Evolutionary conservation across 306 rosid genomes (phyloP), one percentile per base, ranked within the genome.

Genomic region (Vigna angularis): DNA sequence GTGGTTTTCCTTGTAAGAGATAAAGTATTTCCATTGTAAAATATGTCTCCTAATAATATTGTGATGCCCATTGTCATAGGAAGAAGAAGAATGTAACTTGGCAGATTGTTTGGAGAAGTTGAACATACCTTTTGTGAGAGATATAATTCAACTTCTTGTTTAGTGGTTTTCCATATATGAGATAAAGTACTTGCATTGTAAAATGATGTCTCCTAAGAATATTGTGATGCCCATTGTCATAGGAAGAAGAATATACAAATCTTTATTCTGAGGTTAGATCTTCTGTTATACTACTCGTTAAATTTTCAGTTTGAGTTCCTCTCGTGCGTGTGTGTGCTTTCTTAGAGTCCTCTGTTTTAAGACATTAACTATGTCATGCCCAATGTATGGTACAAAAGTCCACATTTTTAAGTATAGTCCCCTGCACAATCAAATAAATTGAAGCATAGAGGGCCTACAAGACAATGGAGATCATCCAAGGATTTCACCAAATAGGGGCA

Each of bases 381-480:
- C 7, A 17, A 3, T n/a, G 14, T 34, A 3, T 4, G 24, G 24
- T 34, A 26, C 2, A 6, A 18, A 42, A 40, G 17, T 20, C 52
- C n/a, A 42, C 47, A 9, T 16, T 38, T 65, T 5, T 1, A 0
- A 18, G 32, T 62, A 24, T 40, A 62, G 56, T 38, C 36, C 42
- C 65, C 40, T 42, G 28, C 69, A 52, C 42, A 26, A 11, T 61
- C 53, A 73, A 81, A 66, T 57, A 51, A 56, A 2, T 51, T 34
- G 69, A 66, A 73, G 55, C 47, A 66, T 20, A 40, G 9, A 10
- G 50, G 71, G 9, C 48, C 48, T 69, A 55, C 50, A 66, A 80
- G 62, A 64, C 70, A 74, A 50, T 24, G 75, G 51, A 65, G 55
- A 48, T 73, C 57, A 34, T 49, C 76, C 66, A 75, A 11, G 75